phyloP scores from a whole-genome alignment of 2,329 filamentous ascomycete genomes.

The Penicillium glabrum region DNA sequence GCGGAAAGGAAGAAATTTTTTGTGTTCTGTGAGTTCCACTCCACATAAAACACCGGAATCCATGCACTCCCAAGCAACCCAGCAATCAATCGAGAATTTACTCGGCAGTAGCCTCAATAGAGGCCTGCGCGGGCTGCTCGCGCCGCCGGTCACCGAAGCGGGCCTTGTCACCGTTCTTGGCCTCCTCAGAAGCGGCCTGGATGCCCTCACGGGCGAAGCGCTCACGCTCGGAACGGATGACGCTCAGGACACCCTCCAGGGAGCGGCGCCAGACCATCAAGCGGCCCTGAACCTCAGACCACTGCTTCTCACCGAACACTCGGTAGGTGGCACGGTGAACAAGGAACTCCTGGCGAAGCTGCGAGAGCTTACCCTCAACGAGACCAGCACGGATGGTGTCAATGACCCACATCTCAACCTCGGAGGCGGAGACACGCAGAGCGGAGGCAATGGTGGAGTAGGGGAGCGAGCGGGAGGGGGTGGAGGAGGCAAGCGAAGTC shows the following conservation, averaged over 20 bases:
- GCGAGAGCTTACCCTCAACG: slow-evolving; percentile 93
- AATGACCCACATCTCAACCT: slow-evolving; percentile 98
- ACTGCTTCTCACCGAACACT: slow-evolving; percentile 97
- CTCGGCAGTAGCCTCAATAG: slow-evolving; percentile 36
- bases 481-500: slow-evolving; percentile 80
- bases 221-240: slow-evolving; percentile 78
- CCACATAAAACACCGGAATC: slow-evolving; percentile 21
- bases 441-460: slow-evolving; percentile 83
- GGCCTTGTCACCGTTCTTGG: slow-evolving; percentile 29
- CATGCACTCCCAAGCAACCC: slow-evolving; percentile 16
- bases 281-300: slow-evolving; percentile 87
- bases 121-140: slow-evolving; percentile 25
- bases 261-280: slow-evolving; percentile 89
- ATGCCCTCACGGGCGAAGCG: slow-evolving; percentile 69
- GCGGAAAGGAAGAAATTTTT: slow-evolving; percentile 18
- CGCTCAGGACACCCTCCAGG: slow-evolving; percentile 72
- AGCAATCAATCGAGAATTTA: slow-evolving; percentile 11
- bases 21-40: slow-evolving; percentile 20
- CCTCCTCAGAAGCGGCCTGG: slow-evolving; percentile 56
- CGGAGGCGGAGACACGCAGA: slow-evolving; percentile 75
- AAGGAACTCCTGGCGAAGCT: slow-evolving; percentile 88
- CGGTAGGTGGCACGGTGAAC: slow-evolving; percentile 96
- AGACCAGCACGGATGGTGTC: slow-evolving; percentile 95
- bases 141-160: slow-evolving; percentile 34
- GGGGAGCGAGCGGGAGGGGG: slow-evolving; percentile 80